Conservation (phyloP, 176 grass and related monocot genomes). For the Juncus inflexus region DNA sequence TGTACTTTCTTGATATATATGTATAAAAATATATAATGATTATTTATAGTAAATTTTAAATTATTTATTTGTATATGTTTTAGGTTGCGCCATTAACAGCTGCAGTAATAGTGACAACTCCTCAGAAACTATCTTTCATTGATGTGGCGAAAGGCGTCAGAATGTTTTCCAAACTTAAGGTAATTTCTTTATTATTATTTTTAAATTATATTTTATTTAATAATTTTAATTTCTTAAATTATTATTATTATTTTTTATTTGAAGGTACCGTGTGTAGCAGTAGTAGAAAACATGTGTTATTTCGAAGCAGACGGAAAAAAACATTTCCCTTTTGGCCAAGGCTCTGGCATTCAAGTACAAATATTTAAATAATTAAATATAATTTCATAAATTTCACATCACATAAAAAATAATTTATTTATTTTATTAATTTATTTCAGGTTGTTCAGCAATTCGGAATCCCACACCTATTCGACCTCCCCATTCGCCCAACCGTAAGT, state of each 20-base stretch:
- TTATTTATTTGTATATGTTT: constrained; percentile 6
- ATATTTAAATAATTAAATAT: constrained; percentile 12
- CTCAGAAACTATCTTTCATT: constrained; percentile 96
- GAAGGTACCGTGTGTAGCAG: constrained; percentile 90
- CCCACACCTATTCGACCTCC: constrained; percentile 93
- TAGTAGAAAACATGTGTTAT: constrained; percentile 99
- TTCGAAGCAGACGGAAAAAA: constrained; percentile 92
- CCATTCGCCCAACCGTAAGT: constrained; percentile 80
- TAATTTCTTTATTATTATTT: constrained; percentile 29
- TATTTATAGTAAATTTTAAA: no score
- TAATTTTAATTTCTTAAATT: constrained; percentile 1
- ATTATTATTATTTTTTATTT: background rate
- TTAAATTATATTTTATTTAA: constrained; percentile 18
- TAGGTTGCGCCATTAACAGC: constrained; percentile 92
- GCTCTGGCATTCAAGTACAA: constrained; percentile 87
- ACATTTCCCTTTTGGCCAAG: constrained; percentile 84
- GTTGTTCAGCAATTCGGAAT: constrained; percentile 98
- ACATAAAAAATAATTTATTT: background rate
- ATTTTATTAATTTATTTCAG: constrained; percentile 40
- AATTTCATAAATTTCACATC: background rate
- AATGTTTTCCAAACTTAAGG: constrained; percentile 99
- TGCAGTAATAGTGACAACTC: constrained; percentile 94
- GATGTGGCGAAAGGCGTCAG: constrained; percentile 97
- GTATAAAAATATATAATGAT: background rate
- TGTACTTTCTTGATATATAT: constrained; percentile 20